Percentiles rank a stretch among this genome's conserved stretches.
phyloP scores from a whole-genome alignment of 108 stramenopile genomes.

The Discostella pseudostelligera region DNA sequence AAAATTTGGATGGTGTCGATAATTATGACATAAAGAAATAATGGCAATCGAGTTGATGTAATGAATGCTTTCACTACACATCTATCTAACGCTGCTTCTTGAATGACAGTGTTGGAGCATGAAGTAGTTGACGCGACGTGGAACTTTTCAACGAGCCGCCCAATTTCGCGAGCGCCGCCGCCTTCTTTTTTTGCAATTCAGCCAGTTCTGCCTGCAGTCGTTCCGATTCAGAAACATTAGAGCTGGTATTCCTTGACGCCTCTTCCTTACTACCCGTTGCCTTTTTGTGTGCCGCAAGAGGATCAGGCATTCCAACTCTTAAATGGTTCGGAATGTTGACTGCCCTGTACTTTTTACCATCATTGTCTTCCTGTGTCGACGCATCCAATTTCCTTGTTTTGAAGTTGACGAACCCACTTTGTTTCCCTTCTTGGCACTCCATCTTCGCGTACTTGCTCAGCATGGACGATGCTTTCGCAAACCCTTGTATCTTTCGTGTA shows the following conservation, averaged over 20 bases:
- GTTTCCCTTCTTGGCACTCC: slow-evolving; percentile 45
- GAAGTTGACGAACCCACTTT: slow-evolving; percentile 44
- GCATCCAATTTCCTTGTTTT: slow-evolving; percentile 32
- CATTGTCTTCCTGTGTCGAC: slow-evolving; percentile 19
- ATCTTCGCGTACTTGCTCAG: slow-evolving; percentile 55
- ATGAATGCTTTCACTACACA: too few relatives aligned
- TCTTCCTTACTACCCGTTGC: slow-evolving; percentile 16
- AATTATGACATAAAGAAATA: slow-evolving; percentile 17
- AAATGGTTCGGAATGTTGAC: slow-evolving; percentile 65
- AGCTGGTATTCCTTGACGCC: slow-evolving; percentile 9
- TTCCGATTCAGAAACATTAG: slow-evolving; percentile 35
- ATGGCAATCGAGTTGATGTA: background rate
- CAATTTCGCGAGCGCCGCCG: slow-evolving; percentile 17
- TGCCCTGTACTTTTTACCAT: slow-evolving; percentile 21
- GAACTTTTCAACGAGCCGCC: background rate
- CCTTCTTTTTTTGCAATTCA: slow-evolving; percentile 42
- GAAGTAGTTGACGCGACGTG: slow-evolving; percentile 8
- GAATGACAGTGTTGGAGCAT: slow-evolving; percentile 23
- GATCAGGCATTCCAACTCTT: slow-evolving; percentile 38
- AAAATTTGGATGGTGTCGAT: slow-evolving; percentile 4
- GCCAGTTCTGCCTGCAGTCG: slow-evolving; percentile 51
- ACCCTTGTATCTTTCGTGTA: slow-evolving; percentile 31
- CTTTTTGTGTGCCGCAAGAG: slow-evolving; percentile 41
- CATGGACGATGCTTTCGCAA: slow-evolving; percentile 53
- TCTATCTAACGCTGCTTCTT: slow-evolving; percentile 23